These are phyloP conservation scores for Elasticomyces elasticus DNA, from an alignment of 495 filamentous ascomycete species.

Conservation along the genomic window DNA sequence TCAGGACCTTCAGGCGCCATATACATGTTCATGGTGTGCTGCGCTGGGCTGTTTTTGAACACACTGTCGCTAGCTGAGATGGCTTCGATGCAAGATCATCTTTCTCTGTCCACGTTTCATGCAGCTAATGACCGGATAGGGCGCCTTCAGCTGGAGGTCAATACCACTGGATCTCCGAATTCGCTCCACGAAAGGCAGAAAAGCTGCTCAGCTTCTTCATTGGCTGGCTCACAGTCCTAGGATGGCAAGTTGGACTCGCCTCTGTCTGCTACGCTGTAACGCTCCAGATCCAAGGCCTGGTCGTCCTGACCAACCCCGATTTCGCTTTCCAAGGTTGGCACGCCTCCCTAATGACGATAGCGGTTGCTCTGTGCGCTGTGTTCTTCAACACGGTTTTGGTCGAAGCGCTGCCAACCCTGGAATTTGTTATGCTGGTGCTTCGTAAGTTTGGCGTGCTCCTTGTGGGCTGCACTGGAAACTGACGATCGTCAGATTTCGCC, in stretches of 20 bases:
- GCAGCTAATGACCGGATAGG: too few species aligned
- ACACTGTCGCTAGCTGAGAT: too few species aligned
- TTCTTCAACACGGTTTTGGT: conserved; percentile 27
- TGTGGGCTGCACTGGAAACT: too few species aligned
- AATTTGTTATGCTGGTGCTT: conserved; percentile 24
- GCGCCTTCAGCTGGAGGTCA: conserved; percentile 33
- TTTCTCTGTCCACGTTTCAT: not conserved
- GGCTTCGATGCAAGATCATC: conserved; percentile 5
- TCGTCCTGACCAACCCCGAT: conserved; percentile 29
- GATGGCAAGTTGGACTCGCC: conserved; percentile 31
- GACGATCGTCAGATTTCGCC: too few species aligned
- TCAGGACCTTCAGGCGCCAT: too few species aligned
- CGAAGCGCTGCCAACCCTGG: conserved; percentile 21
- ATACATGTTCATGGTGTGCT: too few species aligned
- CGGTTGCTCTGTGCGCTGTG: conserved; percentile 16
- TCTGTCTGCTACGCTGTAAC: conserved; percentile 31
- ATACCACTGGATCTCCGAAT: conserved; percentile 43
- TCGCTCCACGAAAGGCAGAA: conserved; percentile 31
- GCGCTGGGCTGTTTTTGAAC: too few species aligned
- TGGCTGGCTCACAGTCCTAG: conserved; percentile 32
- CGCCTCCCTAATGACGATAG: conserved; percentile 21
- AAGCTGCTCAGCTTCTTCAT: conserved; percentile 37
- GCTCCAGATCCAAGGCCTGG: conserved; percentile 37
- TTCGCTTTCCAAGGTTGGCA: conserved; percentile 26
- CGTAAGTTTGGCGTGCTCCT: conserved; percentile 20